Evolutionary conservation across 2,329 filamentous ascomycete species (phyloP), one percentile per base, ranked within the genome.

Genomic region (Mariannaea elegans): DNA sequence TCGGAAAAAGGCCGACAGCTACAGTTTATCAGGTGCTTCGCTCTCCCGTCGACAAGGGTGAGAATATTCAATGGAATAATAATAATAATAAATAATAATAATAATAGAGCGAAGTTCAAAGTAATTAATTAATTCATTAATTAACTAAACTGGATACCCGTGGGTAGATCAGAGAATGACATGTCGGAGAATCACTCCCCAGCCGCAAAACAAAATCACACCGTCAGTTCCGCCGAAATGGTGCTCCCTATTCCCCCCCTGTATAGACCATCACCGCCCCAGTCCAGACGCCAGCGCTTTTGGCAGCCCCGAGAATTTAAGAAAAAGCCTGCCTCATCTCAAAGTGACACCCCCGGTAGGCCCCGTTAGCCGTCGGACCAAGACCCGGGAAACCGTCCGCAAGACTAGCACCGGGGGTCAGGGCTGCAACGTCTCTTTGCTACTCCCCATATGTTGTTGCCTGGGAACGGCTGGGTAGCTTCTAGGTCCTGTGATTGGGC

Each of bases 401-500:
- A 44, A 6, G 24, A 6, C 9, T 27, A 56, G 59, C 32, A 23
- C 44, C 12, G 34, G 32, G 18, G 32, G 41, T 9, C 24, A 27
- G 9, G 36, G 27, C 16, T 18, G 44, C 45, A 45, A 16, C 53
- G 41, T 45, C 39, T 50, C 44, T 49, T 27, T 27, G 24, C 9
- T 27, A 27, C 6, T 27, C n/a, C n/a, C n/a, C n/a, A n/a, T 27
- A 27, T 27, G 24, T 31, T 12, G 49, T 46, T 56, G 53, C 62
- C 56, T 59, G 59, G 61, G 36, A 63, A 29, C 53, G 55, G 64
- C 56, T 63, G 62, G 63, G 66, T 50, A 56, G 63, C 42, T 63
- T 54, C 48, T 50, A 44, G 57, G 57, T 60, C 52, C 62, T 24
- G 51, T 59, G 58, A 65, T 67, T 65, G 66, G 61, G 27, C 45